Percentiles rank a stretch among this genome's conserved stretches.
Conservation (phyloP, 306 rosid species). For the Castanopsis chinensis region DNA sequence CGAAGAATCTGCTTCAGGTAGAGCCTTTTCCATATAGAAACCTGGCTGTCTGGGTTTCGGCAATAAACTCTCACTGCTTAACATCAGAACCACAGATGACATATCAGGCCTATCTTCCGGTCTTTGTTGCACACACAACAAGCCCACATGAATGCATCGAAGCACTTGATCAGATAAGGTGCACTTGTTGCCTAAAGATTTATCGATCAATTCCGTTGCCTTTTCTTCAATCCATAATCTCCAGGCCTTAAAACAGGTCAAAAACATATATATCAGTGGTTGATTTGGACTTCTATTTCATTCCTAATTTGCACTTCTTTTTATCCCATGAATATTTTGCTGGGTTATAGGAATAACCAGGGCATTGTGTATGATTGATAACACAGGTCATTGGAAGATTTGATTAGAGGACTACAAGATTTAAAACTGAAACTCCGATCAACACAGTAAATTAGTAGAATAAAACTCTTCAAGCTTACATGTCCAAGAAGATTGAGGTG, state of each 20-base stretch:
- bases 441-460: too few species aligned
- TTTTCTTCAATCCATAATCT: constrained; percentile 20
- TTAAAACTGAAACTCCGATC: too few species aligned
- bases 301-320: too few species aligned
- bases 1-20: not conserved
- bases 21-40: constrained; percentile 25
- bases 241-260: constrained; percentile 23
- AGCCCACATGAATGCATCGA: constrained; percentile 52
- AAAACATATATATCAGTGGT: too few species aligned
- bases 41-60: constrained; percentile 50
- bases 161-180: constrained; percentile 10
- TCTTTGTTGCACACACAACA: constrained; percentile 47
- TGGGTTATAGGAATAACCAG: too few species aligned
- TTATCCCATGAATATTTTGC: too few species aligned
- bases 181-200: not conserved
- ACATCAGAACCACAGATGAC: constrained; percentile 46
- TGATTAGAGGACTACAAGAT: too few species aligned
- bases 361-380: too few species aligned
- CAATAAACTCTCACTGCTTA: constrained; percentile 36
- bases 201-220: constrained; percentile 17
- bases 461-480: constrained; percentile 15
- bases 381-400: too few species aligned
- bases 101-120: constrained; percentile 56
- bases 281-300: too few species aligned
- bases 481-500: constrained; percentile 46